phyloP scores from a whole-genome alignment of 2,329 filamentous ascomycete genomes.

The Fusarium sororula region DNA sequence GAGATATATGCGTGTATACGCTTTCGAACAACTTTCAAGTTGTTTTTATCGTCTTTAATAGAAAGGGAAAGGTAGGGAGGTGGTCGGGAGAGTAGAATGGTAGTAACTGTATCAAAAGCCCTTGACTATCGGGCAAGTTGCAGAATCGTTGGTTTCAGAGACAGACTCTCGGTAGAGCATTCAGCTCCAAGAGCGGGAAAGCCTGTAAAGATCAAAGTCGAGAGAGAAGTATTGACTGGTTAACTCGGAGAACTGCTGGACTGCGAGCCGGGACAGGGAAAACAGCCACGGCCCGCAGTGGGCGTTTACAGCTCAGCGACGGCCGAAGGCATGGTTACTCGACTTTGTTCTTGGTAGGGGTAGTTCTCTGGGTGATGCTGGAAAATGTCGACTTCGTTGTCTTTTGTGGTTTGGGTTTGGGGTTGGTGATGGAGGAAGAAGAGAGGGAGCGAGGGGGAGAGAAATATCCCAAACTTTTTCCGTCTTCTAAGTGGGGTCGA shows the following conservation, averaged over 20 bases:
- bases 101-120: conserved; percentile 33
- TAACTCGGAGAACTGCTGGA: conserved; percentile 86
- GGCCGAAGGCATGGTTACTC: conserved; percentile 76
- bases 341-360: conserved; percentile 70
- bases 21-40: not conserved
- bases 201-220: conserved; percentile 75
- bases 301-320: conserved; percentile 92
- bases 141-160: conserved; percentile 48
- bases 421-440: conserved; percentile 45
- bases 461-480: conserved; percentile 46
- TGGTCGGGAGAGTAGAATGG: not conserved
- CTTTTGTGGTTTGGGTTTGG: conserved; percentile 51
- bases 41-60: conserved; percentile 1
- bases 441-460: conserved; percentile 41
- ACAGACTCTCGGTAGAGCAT: conserved; percentile 51
- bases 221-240: conserved; percentile 59
- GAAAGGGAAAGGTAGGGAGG: not conserved
- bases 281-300: conserved; percentile 73
- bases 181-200: conserved; percentile 56
- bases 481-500: conserved; percentile 36
- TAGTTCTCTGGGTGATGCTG: conserved; percentile 46
- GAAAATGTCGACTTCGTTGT: conserved; percentile 71
- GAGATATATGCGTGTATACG: not conserved
- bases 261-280: conserved; percentile 70
- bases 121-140: conserved; percentile 45